These are phyloP conservation scores for Brassica napus DNA, from an alignment of 345 rosid species.

Conservation along the genomic window DNA sequence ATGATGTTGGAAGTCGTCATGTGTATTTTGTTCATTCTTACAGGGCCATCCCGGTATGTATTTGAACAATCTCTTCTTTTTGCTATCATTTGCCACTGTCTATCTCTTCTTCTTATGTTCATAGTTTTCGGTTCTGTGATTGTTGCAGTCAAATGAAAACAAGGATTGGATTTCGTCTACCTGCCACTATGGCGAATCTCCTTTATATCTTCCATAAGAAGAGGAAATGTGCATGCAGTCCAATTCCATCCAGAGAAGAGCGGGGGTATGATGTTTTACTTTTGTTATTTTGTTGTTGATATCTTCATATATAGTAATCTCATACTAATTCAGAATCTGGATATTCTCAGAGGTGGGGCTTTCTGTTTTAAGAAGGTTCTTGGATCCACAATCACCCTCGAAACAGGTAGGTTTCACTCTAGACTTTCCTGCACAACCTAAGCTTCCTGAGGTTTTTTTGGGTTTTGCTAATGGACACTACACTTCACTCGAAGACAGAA, in stretches of 20 bases:
- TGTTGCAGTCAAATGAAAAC: constrained; percentile 65
- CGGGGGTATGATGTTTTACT: constrained; percentile 64
- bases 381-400: constrained; percentile 52
- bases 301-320: not conserved
- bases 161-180: constrained; percentile 90
- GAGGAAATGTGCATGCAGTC: constrained; percentile 95
- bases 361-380: constrained; percentile 80
- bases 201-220: constrained; percentile 84
- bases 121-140: not conserved
- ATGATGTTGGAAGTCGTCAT: constrained; percentile 77
- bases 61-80: not conserved
- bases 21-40: constrained; percentile 98
- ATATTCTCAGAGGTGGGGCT: constrained; percentile 84
- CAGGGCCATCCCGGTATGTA: constrained; percentile 78
- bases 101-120: not conserved
- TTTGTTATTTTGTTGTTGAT: constrained; percentile 5
- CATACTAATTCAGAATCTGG: constrained; percentile 30
- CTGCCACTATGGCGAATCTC: constrained; percentile 74
- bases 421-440: constrained; percentile 9
- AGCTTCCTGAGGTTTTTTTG: constrained; percentile 13
- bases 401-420: constrained; percentile 57
- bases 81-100: not conserved
- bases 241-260: constrained; percentile 99
- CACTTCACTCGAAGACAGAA: constrained; percentile 72
- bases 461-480: constrained; percentile 51